Conservation (phyloP, 495 filamentous ascomycete genomes). For the Penicillium samsonianum region DNA sequence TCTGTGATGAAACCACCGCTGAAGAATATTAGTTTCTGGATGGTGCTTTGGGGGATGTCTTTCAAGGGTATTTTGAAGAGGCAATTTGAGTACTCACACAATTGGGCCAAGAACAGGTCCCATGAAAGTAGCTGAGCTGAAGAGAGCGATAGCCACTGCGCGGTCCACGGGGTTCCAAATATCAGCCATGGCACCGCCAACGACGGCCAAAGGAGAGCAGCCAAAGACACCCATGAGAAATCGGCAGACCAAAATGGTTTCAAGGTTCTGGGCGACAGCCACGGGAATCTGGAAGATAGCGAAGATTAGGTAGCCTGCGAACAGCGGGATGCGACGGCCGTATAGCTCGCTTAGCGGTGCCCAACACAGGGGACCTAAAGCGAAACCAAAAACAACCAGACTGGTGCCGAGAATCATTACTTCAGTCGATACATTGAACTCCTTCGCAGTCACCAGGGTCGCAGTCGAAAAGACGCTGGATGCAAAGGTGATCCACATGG, state of each 20-base stretch:
- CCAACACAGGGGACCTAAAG: conserved; percentile 55
- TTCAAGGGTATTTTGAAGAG: neutral
- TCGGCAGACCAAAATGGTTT: conserved; percentile 60
- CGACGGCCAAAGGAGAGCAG: conserved; percentile 61
- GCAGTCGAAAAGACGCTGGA: conserved; percentile 62
- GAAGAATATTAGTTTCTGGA: conserved; percentile 26
- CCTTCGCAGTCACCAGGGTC: conserved; percentile 44
- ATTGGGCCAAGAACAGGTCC: conserved; percentile 55
- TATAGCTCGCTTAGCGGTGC: conserved; percentile 59
- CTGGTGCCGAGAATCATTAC: conserved; percentile 59
- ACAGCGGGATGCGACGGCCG: conserved; percentile 57
- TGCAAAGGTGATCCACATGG: conserved; percentile 61
- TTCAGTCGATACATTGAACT: conserved; percentile 54
- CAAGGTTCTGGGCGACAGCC: conserved; percentile 58
- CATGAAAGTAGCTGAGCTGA: conserved; percentile 54
- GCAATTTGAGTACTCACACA: conserved; percentile 18
- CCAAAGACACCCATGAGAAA: conserved; percentile 66
- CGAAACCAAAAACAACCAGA: conserved; percentile 58
- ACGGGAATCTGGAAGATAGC: conserved; percentile 64
- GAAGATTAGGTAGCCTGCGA: conserved; percentile 57
- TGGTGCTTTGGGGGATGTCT: neutral
- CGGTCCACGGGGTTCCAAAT: conserved; percentile 62
- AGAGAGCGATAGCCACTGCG: conserved; percentile 60
- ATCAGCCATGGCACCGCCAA: conserved; percentile 61
- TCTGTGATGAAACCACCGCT: conserved; percentile 58